A percentile compares a stretch with the other conserved stretches of the same genome.
Conservation (phyloP, 2,329 filamentous ascomycete species). For the Hypoxylon sp. region DNA sequence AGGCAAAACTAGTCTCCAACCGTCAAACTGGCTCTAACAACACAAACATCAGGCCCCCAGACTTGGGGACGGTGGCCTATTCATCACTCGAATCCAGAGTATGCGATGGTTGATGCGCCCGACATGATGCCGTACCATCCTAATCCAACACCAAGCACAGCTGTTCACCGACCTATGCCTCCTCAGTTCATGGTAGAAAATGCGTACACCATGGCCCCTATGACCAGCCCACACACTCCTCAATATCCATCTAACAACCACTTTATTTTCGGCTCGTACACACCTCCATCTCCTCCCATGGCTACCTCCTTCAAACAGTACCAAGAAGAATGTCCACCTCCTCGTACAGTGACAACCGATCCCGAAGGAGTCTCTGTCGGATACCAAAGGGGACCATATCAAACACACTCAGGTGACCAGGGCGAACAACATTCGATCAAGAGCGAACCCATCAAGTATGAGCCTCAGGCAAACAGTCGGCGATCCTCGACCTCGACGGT, state of each 20-base stretch:
- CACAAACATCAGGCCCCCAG: slow-evolving; percentile 54
- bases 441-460: slow-evolving; percentile 49
- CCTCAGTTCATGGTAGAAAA: slow-evolving; percentile 58
- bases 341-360: slow-evolving; percentile 44
- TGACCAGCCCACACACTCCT: slow-evolving; percentile 53
- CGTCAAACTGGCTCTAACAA: slow-evolving; percentile 58
- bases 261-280: slow-evolving; percentile 56
- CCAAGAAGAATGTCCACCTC: slow-evolving; percentile 39
- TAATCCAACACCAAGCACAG: slow-evolving; percentile 49
- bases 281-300: slow-evolving; percentile 42
- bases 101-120: slow-evolving; percentile 58
- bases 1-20: slow-evolving; percentile 45
- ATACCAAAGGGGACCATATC: slow-evolving; percentile 35
- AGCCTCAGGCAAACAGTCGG: slow-evolving; percentile 33
- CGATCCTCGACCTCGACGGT: slow-evolving; percentile 2
- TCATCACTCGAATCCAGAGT: slow-evolving; percentile 55
- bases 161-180: slow-evolving; percentile 55
- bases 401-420: slow-evolving; percentile 8
- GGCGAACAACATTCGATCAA: too few relatives aligned
- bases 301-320: slow-evolving; percentile 43
- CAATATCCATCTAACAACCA: slow-evolving; percentile 54
- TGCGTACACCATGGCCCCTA: slow-evolving; percentile 55
- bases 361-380: slow-evolving; percentile 38
- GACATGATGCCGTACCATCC: slow-evolving; percentile 60
- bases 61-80: slow-evolving; percentile 65